A percentile compares a stretch with the other conserved stretches of the same genome.
Conservation (phyloP, 2,329 filamentous ascomycete species). For the Xylariomycetidae sp. region DNA sequence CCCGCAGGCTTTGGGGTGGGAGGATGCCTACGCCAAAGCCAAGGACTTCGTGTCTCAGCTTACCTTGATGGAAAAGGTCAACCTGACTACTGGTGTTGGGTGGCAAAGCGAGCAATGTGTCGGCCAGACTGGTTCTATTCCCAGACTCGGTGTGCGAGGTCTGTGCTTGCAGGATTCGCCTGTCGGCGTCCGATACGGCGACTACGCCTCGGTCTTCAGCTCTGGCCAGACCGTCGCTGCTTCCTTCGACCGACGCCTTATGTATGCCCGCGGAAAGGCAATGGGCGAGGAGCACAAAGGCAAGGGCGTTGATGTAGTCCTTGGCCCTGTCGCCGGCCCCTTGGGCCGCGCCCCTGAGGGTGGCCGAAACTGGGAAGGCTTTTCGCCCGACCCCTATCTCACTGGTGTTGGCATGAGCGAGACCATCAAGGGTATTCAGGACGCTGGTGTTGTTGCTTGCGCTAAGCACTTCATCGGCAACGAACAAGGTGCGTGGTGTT, state of each 20-base stretch:
- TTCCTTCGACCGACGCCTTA: constrained; percentile 71
- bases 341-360: constrained; percentile 62
- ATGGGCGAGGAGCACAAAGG: constrained; percentile 66
- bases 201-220: constrained; percentile 77
- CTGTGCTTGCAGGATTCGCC: constrained; percentile 88
- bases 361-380: constrained; percentile 67
- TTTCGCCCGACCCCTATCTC: constrained; percentile 68
- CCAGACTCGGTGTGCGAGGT: constrained; percentile 61
- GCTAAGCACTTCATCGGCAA: constrained; percentile 68
- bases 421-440: constrained; percentile 73
- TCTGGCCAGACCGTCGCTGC: constrained; percentile 74
- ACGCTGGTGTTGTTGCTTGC: constrained; percentile 71
- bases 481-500: constrained; percentile 58
- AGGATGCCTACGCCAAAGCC: constrained; percentile 68
- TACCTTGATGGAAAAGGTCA: constrained; percentile 85
- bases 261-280: constrained; percentile 62
- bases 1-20: constrained; percentile 65
- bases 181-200: constrained; percentile 68
- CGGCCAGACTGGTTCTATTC: constrained; percentile 66
- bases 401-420: constrained; percentile 66
- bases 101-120: constrained; percentile 70
- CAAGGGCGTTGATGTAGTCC: constrained; percentile 68
- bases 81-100: constrained; percentile 86
- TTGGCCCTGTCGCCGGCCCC: constrained; percentile 70
- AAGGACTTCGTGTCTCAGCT: constrained; percentile 74